Evolutionary conservation across 257 asterid species (phyloP), one percentile per base, ranked within the genome.

Genomic region (Knoxia roxburghii): DNA sequence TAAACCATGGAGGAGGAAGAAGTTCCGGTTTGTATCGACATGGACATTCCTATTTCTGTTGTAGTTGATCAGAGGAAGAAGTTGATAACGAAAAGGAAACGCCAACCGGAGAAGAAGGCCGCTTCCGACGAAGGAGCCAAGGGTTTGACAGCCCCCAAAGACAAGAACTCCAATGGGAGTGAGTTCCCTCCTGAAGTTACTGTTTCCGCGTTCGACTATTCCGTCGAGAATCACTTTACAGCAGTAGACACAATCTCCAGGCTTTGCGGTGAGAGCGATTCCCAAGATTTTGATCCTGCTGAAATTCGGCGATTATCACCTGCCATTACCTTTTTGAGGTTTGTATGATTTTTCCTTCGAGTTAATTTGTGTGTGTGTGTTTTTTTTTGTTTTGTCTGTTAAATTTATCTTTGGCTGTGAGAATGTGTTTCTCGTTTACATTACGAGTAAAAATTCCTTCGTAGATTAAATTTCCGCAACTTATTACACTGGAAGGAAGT

Each of bases 261-360:
- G 73, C 83, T 93, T 32, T 86, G 89, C 55, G 86, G 89, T 24
- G 72, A 65, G 39, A 66, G 83, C 3, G 84, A 65, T 13, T 69
- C 71, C 30, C 61, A 54, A 27, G 75, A 75, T 29, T 75, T 65
- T 58, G 76, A 77, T 79, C 77, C 76, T 15, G 76, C 66, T 54
- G 96, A 85, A 51, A 67, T 84, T 61, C 71, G 79, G 62, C 91
- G 85, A 17, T 57, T 86, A 53, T 80, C 94, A 54, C 72, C 83
- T 66, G 86, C 97, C 10, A 75, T 93, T 68, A 86, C 82, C 49
- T 93, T 90, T 76, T 69, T 86, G 63, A 84, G 89, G 99, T 93
- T 70, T 50, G 55, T 48, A 68, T n/a, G 56, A 50, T 50, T 3
- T 12, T 6, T 50, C 27, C 27, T n/a, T 50, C 56, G 18, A 14